These are phyloP conservation scores for Naumovozyma dairenensis DNA, from an alignment of 805 yeast species.

Conservation along the genomic window DNA sequence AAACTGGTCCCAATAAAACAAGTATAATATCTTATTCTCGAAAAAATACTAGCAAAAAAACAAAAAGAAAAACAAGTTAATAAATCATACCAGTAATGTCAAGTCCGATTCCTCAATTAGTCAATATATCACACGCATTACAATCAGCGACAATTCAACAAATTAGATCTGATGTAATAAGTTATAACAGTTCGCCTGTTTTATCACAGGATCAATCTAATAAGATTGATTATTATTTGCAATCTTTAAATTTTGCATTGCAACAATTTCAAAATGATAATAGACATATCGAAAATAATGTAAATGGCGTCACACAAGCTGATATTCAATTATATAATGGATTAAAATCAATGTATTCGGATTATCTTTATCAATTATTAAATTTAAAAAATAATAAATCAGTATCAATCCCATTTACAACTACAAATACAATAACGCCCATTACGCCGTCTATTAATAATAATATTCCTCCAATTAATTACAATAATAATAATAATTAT, in stretches of 20 bases:
- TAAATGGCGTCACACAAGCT: slow-evolving; percentile 17
- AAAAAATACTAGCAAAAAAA: no score
- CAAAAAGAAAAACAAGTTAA: slow-evolving; percentile 73
- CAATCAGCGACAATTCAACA: slow-evolving; percentile 22
- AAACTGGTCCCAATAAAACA: no score
- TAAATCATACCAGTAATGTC: slow-evolving; percentile 36
- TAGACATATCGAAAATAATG: slow-evolving; percentile 17
- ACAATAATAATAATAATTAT: no score
- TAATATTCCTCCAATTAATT: no score
- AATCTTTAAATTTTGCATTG: slow-evolving; percentile 15
- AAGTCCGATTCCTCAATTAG: slow-evolving; percentile 24
- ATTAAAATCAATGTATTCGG: slow-evolving; percentile 24
- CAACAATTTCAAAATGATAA: slow-evolving; percentile 22
- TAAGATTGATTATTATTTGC: slow-evolving; percentile 17
- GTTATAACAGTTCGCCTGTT: slow-evolving; percentile 8
- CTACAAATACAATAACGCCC: not conserved
- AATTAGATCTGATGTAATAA: slow-evolving; percentile 20
- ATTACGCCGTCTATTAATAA: no score
- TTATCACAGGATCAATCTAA: slow-evolving; percentile 10
- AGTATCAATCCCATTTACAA: no score
- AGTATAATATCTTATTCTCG: no score
- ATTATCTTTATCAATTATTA: slow-evolving; percentile 20
- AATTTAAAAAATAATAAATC: slow-evolving; percentile 12
- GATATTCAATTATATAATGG: slow-evolving; percentile 25
- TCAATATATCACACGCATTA: slow-evolving; percentile 26